A percentile compares a stretch with the other conserved stretches of the same genome.
These are phyloP conservation scores for Elaeis guineensis DNA, from an alignment of 176 grass and related monocot species.

Conservation along the genomic window DNA sequence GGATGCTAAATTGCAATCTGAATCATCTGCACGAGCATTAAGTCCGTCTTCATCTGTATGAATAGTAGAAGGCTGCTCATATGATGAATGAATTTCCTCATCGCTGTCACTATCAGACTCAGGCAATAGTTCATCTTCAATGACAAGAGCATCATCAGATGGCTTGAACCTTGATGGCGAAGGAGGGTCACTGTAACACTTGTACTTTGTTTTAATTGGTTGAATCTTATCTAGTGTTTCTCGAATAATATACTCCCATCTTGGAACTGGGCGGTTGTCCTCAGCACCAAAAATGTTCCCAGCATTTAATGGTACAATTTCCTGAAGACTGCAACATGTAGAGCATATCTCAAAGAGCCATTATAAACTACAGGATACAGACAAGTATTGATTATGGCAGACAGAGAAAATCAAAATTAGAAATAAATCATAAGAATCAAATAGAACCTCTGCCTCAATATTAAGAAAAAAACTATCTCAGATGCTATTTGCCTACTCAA, in stretches of 20 bases:
- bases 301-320: conserved; percentile 95
- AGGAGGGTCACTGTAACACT: conserved; percentile 76
- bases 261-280: conserved; percentile 60
- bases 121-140: conserved; percentile 57
- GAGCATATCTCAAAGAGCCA: conserved; percentile 6
- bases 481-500: no score
- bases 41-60: conserved; percentile 20
- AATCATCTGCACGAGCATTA: conserved; percentile 2
- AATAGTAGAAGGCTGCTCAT: conserved; percentile 25
- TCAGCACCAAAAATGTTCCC: conserved; percentile 96
- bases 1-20: neutral
- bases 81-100: conserved; percentile 46
- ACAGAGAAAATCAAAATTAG: no score
- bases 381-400: no score
- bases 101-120: conserved; percentile 67
- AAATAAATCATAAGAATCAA: no score
- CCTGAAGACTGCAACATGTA: conserved; percentile 66
- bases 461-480: no score
- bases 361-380: no score
- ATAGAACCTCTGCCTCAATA: no score
- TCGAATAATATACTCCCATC: conserved; percentile 80
- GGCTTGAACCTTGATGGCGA: conserved; percentile 86
- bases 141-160: conserved; percentile 51
- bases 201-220: conserved; percentile 77
- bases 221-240: conserved; percentile 76